Conservation (phyloP, 768 basidiomycete species). For the Ramaria rubella region DNA sequence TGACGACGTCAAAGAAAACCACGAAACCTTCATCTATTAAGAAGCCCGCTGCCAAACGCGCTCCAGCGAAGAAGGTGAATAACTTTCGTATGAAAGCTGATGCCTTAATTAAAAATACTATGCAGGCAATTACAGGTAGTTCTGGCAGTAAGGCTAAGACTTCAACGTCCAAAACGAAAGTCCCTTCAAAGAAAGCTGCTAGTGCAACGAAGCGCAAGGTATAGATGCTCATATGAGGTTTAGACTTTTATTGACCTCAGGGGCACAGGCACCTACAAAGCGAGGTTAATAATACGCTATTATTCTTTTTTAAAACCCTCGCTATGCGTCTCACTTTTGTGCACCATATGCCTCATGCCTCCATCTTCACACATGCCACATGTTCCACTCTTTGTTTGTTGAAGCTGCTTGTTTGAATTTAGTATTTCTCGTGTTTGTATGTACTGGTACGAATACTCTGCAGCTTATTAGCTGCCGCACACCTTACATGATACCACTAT, state of each 20-base stretch:
- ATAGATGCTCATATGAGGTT: not conserved
- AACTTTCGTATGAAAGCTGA: not conserved
- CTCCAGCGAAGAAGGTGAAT: slow-evolving; percentile 57
- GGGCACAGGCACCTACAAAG: not conserved
- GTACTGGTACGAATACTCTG: slow-evolving; percentile 7
- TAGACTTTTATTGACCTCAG: not conserved
- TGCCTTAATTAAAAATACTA: not conserved
- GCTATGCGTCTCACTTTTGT: not conserved
- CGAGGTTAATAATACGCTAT: not conserved
- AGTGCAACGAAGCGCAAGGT: slow-evolving; percentile 2
- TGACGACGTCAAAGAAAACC: slow-evolving; percentile 30
- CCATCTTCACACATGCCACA: not conserved
- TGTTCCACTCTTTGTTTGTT: not conserved
- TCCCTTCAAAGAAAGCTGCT: slow-evolving; percentile 1
- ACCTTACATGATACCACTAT: not conserved
- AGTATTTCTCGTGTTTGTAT: slow-evolving; percentile 6
- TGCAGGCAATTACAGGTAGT: slow-evolving; percentile 49
- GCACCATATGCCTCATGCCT: not conserved
- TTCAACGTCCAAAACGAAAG: slow-evolving; percentile 21
- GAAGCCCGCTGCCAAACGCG: slow-evolving; percentile 39
- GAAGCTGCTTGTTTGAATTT: not conserved
- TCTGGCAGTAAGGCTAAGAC: slow-evolving; percentile 33
- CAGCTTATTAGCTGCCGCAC: not conserved
- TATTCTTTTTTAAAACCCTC: not conserved
- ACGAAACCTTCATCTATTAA: slow-evolving; percentile 7